Percentiles rank a stretch among this genome's conserved stretches.
phyloP scores from a whole-genome alignment of 345 rosid genomes.

The Garcia nutans region DNA sequence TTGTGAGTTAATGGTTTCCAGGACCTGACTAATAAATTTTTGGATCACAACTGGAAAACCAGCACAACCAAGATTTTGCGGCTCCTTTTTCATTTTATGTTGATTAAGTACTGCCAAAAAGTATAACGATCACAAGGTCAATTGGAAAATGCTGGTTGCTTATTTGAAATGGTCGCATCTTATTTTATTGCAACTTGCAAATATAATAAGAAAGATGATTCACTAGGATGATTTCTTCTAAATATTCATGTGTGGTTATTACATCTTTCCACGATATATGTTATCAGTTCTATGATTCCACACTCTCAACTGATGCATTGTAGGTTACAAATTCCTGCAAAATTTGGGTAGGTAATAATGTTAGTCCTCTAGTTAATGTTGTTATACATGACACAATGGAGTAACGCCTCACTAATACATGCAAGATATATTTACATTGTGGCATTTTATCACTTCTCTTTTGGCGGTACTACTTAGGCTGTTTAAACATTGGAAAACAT shows the following conservation, averaged over 20 bases:
- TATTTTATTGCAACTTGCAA: neutral
- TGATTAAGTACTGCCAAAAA: neutral
- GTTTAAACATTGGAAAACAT: neutral
- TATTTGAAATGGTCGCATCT: neutral
- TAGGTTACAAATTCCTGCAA: neutral
- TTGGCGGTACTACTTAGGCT: neutral
- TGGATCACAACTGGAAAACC: conserved; percentile 6
- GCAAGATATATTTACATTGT: neutral
- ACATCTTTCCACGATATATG: neutral
- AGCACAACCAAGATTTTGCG: neutral
- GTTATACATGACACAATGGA: neutral
- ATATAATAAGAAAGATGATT: neutral
- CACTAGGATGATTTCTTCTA: neutral
- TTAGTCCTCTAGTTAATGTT: neutral
- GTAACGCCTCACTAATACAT: neutral
- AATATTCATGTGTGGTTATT: neutral
- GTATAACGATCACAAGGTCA: neutral
- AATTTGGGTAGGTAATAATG: neutral
- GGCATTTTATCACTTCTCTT: neutral
- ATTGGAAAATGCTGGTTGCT: neutral
- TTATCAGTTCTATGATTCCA: neutral
- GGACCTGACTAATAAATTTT: neutral
- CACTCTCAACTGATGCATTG: neutral
- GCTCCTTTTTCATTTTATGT: neutral
- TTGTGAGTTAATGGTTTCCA: neutral